Conservation (phyloP, 2,329 filamentous ascomycete species). For the Aspergillus felis region DNA sequence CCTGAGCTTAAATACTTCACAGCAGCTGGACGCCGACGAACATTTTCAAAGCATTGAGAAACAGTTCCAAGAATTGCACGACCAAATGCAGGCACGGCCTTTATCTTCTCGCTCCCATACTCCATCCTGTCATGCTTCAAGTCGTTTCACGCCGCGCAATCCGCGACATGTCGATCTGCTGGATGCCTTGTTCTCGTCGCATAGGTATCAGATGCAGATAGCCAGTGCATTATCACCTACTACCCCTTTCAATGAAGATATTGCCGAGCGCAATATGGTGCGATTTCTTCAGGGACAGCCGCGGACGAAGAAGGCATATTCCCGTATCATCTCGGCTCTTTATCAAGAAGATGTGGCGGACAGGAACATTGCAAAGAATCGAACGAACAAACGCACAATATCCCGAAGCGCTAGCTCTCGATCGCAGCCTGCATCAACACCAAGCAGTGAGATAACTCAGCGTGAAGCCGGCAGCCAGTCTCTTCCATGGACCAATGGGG, state of each 20-base stretch:
- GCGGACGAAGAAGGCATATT: slow-evolving; percentile 24
- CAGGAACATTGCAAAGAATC: slow-evolving; percentile 33
- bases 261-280: slow-evolving; percentile 42
- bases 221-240: slow-evolving; percentile 26
- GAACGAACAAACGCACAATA: slow-evolving; percentile 16
- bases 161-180: slow-evolving; percentile 39
- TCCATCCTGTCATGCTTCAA: slow-evolving; percentile 21
- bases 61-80: slow-evolving; percentile 38
- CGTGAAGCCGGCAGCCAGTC: neutral
- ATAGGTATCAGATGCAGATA: slow-evolving; percentile 24
- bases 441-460: neutral
- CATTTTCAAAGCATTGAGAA: slow-evolving; percentile 37
- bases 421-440: slow-evolving; percentile 3
- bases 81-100: slow-evolving; percentile 29
- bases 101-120: slow-evolving; percentile 23
- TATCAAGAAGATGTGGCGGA: slow-evolving; percentile 43
- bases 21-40: slow-evolving; percentile 23
- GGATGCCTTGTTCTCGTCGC: slow-evolving; percentile 35
- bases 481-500: neutral
- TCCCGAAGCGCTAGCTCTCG: slow-evolving; percentile 18
- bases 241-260: slow-evolving; percentile 40
- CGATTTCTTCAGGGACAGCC: slow-evolving; percentile 27
- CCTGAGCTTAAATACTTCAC: slow-evolving; percentile 13
- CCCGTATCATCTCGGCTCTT: slow-evolving; percentile 31
- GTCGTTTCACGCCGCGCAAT: slow-evolving; percentile 16